These are phyloP conservation scores for Beauveria rudraprayagi DNA, from an alignment of 2,329 filamentous ascomycete genomes.

Conservation along the genomic window DNA sequence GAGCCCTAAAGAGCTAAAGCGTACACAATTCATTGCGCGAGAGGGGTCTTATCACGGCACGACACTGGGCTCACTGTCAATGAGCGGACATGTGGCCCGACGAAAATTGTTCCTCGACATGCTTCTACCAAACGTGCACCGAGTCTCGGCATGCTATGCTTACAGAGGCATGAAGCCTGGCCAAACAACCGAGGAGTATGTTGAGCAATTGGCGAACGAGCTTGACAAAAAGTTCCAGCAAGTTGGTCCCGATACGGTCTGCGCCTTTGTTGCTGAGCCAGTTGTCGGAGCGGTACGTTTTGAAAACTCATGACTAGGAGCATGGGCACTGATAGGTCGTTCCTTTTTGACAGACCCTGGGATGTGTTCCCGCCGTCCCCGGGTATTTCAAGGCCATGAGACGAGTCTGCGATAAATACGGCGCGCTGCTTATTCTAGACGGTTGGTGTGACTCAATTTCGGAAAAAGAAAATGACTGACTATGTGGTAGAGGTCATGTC, in stretches of 20 bases:
- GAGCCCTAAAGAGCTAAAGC: conserved; percentile 39
- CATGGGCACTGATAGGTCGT: background rate
- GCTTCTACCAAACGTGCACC: conserved; percentile 45
- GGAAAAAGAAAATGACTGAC: background rate
- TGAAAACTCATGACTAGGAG: background rate
- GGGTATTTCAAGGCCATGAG: conserved; percentile 66
- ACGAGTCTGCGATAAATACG: conserved; percentile 60
- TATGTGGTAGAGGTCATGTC: conserved; percentile 57
- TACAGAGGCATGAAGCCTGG: conserved; percentile 46
- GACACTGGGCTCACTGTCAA: conserved; percentile 57
- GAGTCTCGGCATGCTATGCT: conserved; percentile 56
- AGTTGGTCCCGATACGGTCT: conserved; percentile 56
- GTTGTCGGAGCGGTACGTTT: conserved; percentile 50
- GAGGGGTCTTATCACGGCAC: conserved; percentile 64
- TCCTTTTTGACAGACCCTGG: conserved; percentile 32
- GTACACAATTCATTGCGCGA: conserved; percentile 60
- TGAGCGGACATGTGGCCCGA: conserved; percentile 54
- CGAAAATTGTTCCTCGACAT: conserved; percentile 54
- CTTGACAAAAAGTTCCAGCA: conserved; percentile 58
- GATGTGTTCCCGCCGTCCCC: conserved; percentile 55
- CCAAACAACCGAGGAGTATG: conserved; percentile 52
- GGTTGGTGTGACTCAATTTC: background rate
- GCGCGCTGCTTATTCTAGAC: conserved; percentile 66
- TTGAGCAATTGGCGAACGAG: conserved; percentile 51
- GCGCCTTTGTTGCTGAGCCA: conserved; percentile 64